Conservation (phyloP, 2,329 filamentous ascomycete genomes). For the Aspergillus transmontanensis region DNA sequence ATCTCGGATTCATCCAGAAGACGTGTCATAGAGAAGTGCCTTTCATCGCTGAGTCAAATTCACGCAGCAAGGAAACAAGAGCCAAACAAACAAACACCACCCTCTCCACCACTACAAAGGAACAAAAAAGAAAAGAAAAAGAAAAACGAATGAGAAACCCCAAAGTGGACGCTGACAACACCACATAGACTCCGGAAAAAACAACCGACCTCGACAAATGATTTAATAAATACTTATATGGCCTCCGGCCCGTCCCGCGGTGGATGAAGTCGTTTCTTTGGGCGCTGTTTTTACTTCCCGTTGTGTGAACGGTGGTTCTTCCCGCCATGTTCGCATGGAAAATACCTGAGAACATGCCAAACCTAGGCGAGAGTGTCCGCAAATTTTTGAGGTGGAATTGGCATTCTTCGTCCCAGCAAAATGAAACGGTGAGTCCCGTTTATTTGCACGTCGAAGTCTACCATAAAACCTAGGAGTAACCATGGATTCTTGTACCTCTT, state of each 20-base stretch:
- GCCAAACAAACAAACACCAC: not conserved
- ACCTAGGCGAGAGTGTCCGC: not conserved
- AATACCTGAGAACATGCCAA: not conserved
- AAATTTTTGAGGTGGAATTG: not conserved
- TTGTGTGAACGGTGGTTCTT: not conserved
- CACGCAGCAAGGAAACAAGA: not conserved
- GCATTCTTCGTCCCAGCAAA: not conserved
- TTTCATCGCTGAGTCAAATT: not conserved
- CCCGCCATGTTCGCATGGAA: not conserved
- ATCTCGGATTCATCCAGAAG: not conserved
- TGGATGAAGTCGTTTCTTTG: not conserved
- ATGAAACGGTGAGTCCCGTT: not conserved
- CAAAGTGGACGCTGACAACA: not conserved
- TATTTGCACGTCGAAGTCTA: not conserved
- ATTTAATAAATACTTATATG: not conserved
- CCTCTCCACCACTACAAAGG: not conserved
- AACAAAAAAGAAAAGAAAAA: not conserved
- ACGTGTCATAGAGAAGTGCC: not conserved
- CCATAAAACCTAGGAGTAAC: not conserved
- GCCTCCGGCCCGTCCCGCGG: not conserved
- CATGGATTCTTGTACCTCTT: not conserved
- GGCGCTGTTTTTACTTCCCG: not conserved
- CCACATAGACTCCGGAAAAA: not conserved
- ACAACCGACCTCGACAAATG: not conserved
- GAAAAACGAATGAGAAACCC: not conserved